These are phyloP conservation scores for Shiraia sp. DNA, from an alignment of 2,329 filamentous ascomycete species.

Conservation along the genomic window DNA sequence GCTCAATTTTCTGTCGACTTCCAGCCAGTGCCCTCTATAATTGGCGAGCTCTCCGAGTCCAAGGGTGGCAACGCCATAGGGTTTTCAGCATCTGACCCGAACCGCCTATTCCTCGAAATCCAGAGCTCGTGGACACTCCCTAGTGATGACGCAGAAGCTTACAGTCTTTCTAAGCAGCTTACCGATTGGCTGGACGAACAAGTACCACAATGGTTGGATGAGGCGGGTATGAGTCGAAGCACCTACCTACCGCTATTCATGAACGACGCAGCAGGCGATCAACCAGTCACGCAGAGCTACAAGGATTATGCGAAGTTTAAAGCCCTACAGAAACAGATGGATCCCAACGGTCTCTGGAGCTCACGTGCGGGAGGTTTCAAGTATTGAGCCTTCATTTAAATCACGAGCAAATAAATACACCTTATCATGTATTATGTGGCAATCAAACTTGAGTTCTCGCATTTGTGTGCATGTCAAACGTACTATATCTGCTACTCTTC, in stretches of 20 bases:
- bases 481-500: too few relatives aligned
- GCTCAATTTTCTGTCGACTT: slow-evolving; percentile 29
- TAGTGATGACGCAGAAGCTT: slow-evolving; percentile 17
- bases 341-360: slow-evolving; percentile 25
- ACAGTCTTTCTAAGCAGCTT: slow-evolving; percentile 17
- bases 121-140: slow-evolving; percentile 21
- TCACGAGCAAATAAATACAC: too few relatives aligned
- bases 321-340: slow-evolving; percentile 22
- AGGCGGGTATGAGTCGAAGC: slow-evolving; percentile 19
- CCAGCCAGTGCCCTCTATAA: slow-evolving; percentile 23
- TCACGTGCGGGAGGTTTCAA: slow-evolving; percentile 26
- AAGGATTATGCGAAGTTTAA: slow-evolving; percentile 22
- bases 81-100: slow-evolving; percentile 20
- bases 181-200: slow-evolving; percentile 27
- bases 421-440: too few relatives aligned
- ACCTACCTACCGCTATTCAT: slow-evolving; percentile 27
- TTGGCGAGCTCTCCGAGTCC: slow-evolving; percentile 19
- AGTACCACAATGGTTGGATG: slow-evolving; percentile 25
- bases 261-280: slow-evolving; percentile 29
- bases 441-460: too few relatives aligned
- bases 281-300: slow-evolving; percentile 24
- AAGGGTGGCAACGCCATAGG: slow-evolving; percentile 33
- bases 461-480: too few relatives aligned
- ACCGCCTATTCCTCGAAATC: slow-evolving; percentile 26
- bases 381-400: too few relatives aligned